Evolutionary conservation across 345 rosid species (phyloP).

Genomic region (Aquilaria malaccensis): DNA sequence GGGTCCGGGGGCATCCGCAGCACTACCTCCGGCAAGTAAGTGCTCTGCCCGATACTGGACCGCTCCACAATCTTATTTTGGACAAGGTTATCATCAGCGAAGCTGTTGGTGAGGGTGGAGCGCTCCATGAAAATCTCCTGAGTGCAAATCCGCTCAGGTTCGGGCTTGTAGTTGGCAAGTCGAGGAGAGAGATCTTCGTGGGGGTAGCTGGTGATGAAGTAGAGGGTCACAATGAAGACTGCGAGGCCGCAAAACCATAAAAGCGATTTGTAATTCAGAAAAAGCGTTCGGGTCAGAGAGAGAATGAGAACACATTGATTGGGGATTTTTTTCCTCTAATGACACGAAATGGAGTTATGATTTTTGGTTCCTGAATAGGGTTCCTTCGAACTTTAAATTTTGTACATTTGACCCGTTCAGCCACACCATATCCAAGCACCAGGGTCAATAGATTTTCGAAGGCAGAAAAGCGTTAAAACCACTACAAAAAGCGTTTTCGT

Average conservation of each 20-base stretch:
- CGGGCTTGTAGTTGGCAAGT: constrained; percentile 57
- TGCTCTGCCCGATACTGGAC: constrained; percentile 57
- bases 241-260: constrained; percentile 8
- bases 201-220: constrained; percentile 54
- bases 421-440: too few relatives aligned
- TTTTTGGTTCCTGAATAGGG: too few relatives aligned
- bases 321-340: too few relatives aligned
- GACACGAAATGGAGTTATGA: too few relatives aligned
- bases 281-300: too few relatives aligned
- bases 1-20: constrained; percentile 45
- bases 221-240: constrained; percentile 47
- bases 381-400: too few relatives aligned
- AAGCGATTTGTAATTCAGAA: too few relatives aligned
- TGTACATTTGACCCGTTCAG: too few relatives aligned
- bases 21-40: constrained; percentile 54
- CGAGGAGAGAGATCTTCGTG: constrained; percentile 50
- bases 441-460: too few relatives aligned
- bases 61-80: constrained; percentile 59
- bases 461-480: too few relatives aligned
- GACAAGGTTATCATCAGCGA: constrained; percentile 44
- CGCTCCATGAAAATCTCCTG: constrained; percentile 40
- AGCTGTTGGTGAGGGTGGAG: constrained; percentile 25
- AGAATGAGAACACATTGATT: too few relatives aligned
- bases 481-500: too few relatives aligned
- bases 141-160: constrained; percentile 26